phyloP scores from a whole-genome alignment of 1,284 basidiomycete genomes.

The Athelia psychrophila region DNA sequence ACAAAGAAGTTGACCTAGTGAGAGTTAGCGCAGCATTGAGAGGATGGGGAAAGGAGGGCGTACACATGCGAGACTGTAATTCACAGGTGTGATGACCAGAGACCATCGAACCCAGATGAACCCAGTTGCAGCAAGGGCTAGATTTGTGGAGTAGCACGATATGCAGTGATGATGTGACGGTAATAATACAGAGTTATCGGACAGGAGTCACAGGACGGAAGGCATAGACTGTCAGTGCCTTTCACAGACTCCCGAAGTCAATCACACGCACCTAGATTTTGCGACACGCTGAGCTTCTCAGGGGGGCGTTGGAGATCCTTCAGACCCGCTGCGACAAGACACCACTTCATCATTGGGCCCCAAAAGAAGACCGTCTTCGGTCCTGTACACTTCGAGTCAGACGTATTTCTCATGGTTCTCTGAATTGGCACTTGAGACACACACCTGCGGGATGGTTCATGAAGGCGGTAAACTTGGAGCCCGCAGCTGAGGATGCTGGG shows the following conservation, averaged over 20 bases:
- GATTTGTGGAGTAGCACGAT: constrained; percentile 6
- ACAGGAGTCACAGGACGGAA: no score
- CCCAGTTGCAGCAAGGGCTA: constrained; percentile 89
- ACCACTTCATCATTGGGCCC: constrained; percentile 97
- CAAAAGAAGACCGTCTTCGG: constrained; percentile 98
- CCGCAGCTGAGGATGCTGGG: constrained; percentile 74
- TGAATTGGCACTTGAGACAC: constrained; percentile 14
- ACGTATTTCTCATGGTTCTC: neutral
- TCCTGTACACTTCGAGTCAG: constrained; percentile 38
- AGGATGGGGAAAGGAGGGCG: constrained; percentile 14
- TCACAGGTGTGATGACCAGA: constrained; percentile 93
- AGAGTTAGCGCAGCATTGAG: constrained; percentile 1
- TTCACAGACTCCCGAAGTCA: no score
- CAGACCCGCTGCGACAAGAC: constrained; percentile 90
- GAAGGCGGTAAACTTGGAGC: constrained; percentile 78
- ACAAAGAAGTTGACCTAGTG: constrained; percentile 94
- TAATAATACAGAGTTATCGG: neutral
- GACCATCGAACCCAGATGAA: constrained; percentile 99
- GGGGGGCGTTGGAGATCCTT: constrained; percentile 92
- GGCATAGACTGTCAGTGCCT: neutral
- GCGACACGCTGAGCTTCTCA: constrained; percentile 93
- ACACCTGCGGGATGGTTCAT: constrained; percentile 89
- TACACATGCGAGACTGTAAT: constrained; percentile 96
- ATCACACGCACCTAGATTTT: constrained; percentile 79
- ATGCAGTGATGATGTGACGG: neutral